These are phyloP conservation scores for Botrytis elliptica DNA, from an alignment of 2,329 filamentous ascomycete genomes.

Conservation along the genomic window DNA sequence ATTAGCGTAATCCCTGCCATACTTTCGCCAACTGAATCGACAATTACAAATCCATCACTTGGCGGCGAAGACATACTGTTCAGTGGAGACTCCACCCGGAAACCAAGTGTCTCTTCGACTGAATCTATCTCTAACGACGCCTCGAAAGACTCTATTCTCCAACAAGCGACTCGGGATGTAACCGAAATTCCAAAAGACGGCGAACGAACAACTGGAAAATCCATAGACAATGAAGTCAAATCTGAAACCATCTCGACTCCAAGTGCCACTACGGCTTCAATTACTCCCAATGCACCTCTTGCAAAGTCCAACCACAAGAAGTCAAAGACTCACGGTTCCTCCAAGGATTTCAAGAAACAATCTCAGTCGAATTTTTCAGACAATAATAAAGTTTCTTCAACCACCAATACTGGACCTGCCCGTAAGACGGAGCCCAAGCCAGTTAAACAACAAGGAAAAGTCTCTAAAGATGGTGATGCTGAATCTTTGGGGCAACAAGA, in stretches of 20 bases:
- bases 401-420: constrained; percentile 16
- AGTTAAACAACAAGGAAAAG: background rate
- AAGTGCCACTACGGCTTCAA: background rate
- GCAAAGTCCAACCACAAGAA: background rate
- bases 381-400: constrained; percentile 15
- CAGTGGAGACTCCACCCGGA: constrained; percentile 23
- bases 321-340: background rate
- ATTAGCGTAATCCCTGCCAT: background rate
- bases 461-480: background rate
- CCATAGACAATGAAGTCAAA: background rate
- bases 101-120: constrained; percentile 20
- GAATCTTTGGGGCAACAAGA: background rate
- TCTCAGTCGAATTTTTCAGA: constrained; percentile 17
- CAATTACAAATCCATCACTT: background rate
- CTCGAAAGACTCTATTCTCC: background rate
- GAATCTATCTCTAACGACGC: background rate
- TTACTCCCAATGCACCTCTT: background rate
- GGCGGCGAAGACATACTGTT: constrained; percentile 22
- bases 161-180: background rate
- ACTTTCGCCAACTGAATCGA: constrained; percentile 3
- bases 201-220: background rate
- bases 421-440: constrained; percentile 25
- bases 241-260: background rate
- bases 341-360: constrained; percentile 17
- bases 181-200: background rate